Conservation (phyloP, 441 rosid species). For the Viola pubescens region DNA sequence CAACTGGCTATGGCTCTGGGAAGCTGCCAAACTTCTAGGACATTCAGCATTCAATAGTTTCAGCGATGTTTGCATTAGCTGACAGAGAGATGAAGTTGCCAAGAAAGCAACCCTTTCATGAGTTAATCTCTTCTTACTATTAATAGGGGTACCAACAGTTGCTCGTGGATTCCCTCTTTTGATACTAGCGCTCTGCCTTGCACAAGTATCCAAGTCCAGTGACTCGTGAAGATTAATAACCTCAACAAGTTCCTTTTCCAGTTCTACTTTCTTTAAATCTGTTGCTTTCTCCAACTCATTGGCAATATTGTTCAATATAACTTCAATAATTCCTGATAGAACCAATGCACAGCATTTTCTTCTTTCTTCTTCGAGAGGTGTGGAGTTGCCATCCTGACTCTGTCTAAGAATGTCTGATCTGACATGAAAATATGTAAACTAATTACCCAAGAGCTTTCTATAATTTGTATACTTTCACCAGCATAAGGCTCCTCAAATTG, state of each 20-base stretch:
- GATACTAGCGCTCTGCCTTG: conserved; percentile 35
- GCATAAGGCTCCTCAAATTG: background rate
- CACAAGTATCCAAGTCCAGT: conserved; percentile 34
- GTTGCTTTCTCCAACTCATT: conserved; percentile 53
- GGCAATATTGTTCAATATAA: conserved; percentile 47
- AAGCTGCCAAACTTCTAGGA: conserved; percentile 24
- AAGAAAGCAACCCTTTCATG: conserved; percentile 44
- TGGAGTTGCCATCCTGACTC: conserved; percentile 36
- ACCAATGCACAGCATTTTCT: conserved; percentile 42
- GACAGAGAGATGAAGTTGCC: conserved; percentile 64
- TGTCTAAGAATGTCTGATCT: conserved; percentile 53
- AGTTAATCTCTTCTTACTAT: conserved; percentile 22
- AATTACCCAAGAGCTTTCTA: background rate
- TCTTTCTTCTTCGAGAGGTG: conserved; percentile 46
- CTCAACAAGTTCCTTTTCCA: conserved; percentile 52
- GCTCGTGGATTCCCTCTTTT: conserved; percentile 39
- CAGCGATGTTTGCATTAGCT: conserved; percentile 37
- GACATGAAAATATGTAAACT: conserved; percentile 22
- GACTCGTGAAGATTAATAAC: conserved; percentile 40
- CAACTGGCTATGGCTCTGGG: conserved; percentile 46
- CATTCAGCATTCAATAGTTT: conserved; percentile 26
- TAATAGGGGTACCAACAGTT: conserved; percentile 24
- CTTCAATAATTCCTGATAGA: conserved; percentile 50
- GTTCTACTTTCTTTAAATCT: conserved; percentile 37
- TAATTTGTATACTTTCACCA: background rate